phyloP scores from a whole-genome alignment of 805 yeast genomes.

The Metschnikowia chrysomelidarum region DNA sequence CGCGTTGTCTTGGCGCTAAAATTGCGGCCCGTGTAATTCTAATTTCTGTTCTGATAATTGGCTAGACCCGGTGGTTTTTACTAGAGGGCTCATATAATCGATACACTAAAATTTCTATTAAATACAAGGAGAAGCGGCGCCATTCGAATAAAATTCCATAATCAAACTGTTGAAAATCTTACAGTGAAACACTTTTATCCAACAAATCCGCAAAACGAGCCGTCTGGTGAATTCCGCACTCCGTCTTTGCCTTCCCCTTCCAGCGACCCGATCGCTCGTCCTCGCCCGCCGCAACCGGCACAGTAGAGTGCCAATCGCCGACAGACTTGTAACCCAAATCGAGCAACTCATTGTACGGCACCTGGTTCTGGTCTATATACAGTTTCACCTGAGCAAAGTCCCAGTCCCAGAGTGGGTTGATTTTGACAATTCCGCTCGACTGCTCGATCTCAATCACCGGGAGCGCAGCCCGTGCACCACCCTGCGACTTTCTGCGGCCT shows the following conservation, averaged over 20 bases:
- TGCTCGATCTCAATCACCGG: conserved; percentile 77
- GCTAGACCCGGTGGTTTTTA: too few relatives aligned
- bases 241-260: conserved; percentile 90
- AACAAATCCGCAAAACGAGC: conserved; percentile 67
- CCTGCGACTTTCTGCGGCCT: conserved; percentile 88
- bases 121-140: too few relatives aligned
- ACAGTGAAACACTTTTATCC: conserved; percentile 17
- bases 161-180: too few relatives aligned
- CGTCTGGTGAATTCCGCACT: conserved; percentile 91
- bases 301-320: conserved; percentile 95
- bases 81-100: too few relatives aligned
- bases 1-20: too few relatives aligned
- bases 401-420: conserved; percentile 89
- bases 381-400: conserved; percentile 64
- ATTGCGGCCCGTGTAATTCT: too few relatives aligned
- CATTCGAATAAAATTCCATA: too few relatives aligned
- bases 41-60: too few relatives aligned
- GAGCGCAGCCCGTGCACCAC: conserved; percentile 72
- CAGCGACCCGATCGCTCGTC: conserved; percentile 97
- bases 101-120: too few relatives aligned
- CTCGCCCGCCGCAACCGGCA: conserved; percentile 85
- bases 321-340: conserved; percentile 87
- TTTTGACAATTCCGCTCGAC: conserved; percentile 68
- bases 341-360: conserved; percentile 82
- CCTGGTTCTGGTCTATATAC: conserved; percentile 67